Conservation (phyloP, 352 stramenopile species). For the Globisporangium cederbergense region DNA sequence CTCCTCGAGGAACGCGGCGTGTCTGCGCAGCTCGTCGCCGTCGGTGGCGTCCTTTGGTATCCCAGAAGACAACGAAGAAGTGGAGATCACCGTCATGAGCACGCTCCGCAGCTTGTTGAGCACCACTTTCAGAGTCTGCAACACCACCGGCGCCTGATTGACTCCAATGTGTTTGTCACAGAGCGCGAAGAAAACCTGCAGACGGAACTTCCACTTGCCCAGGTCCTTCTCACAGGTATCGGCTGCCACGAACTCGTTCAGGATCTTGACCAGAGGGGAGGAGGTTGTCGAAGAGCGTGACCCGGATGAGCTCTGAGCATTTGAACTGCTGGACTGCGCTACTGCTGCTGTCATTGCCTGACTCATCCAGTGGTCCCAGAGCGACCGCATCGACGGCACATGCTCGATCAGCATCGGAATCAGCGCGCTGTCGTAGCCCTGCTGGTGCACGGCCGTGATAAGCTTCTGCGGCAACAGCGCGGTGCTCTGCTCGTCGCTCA, state of each 20-base stretch:
- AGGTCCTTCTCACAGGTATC: slow-evolving; percentile 47
- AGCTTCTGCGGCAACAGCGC: slow-evolving; percentile 27
- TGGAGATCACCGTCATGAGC: slow-evolving; percentile 15
- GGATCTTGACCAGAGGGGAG: slow-evolving; percentile 26
- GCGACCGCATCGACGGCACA: slow-evolving; percentile 36
- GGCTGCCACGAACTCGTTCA: slow-evolving; percentile 50
- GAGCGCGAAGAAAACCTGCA: slow-evolving; percentile 48
- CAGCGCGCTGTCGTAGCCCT: slow-evolving; percentile 44
- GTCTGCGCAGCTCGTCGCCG: slow-evolving; percentile 12
- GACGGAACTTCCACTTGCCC: slow-evolving; percentile 48
- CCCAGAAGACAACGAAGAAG: slow-evolving; percentile 1
- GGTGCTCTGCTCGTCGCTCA: slow-evolving; percentile 24
- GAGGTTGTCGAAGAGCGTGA: slow-evolving; percentile 10
- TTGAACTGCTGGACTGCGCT: background rate
- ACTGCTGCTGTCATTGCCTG: background rate
- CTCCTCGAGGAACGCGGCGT: slow-evolving; percentile 36
- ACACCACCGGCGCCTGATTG: slow-evolving; percentile 34
- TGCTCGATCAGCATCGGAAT: slow-evolving; percentile 29
- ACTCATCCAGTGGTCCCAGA: slow-evolving; percentile 57
- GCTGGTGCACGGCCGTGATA: slow-evolving; percentile 38
- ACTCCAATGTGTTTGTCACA: slow-evolving; percentile 39
- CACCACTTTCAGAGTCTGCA: slow-evolving; percentile 52
- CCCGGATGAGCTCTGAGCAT: background rate
- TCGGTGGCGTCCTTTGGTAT: slow-evolving; percentile 6
- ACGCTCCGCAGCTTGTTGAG: slow-evolving; percentile 48